Base-by-base conservation (phyloP, 805 yeast genomes). In the Metschnikowia koreensis region DNA sequence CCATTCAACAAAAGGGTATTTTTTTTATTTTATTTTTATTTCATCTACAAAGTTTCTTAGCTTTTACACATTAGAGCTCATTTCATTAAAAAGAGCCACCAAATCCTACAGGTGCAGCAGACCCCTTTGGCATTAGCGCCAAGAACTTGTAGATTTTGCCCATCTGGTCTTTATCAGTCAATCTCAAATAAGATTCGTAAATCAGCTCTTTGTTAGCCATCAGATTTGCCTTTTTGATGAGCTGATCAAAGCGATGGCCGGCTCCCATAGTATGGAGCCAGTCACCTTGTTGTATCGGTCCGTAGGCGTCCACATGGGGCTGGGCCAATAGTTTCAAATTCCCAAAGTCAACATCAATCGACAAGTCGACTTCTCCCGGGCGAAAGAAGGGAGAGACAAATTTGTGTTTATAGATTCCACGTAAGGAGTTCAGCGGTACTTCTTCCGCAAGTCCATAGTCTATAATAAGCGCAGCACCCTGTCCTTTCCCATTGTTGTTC, bases 271-370 rank as follows among this genome's bases (percentile, higher is more conserved):
- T 76, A 59, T 86, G 86, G 17, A 89, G 73, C 84, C 90, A 89
- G 62, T 86, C 89, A 7, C 90, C 93, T 63, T 89, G 96, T 40
- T 83, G 83, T 1, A 76, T 78, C 1, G 90, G 87, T 0, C 89
- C 92, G 53, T 71, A 73, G 54, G 47, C 73, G 62, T 26, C 58
- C 46, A 50, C 59, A 9, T 60, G 11, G 60, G 61, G 34, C 53
- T 57, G 51, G 22, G 56, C 62, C 44, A 41, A 56, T 51, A 45
- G 50, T 43, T 39, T 69, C 47, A 89, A 66, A 26, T 86, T 85
- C 29, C 74, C 77, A 64, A 89, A 89, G 65, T 89, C 96, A 11
- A 89, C 96, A 63, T 89, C 96, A 0, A 86, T 84, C 0, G 96
- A 87, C 31, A 89, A 71, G 69, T 89, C 96, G 3, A 87, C 92